Percentiles rank a stretch among this genome's conserved stretches.
These are phyloP conservation scores for Populus tomentosa DNA, from an alignment of 441 rosid genomes.

Conservation along the genomic window DNA sequence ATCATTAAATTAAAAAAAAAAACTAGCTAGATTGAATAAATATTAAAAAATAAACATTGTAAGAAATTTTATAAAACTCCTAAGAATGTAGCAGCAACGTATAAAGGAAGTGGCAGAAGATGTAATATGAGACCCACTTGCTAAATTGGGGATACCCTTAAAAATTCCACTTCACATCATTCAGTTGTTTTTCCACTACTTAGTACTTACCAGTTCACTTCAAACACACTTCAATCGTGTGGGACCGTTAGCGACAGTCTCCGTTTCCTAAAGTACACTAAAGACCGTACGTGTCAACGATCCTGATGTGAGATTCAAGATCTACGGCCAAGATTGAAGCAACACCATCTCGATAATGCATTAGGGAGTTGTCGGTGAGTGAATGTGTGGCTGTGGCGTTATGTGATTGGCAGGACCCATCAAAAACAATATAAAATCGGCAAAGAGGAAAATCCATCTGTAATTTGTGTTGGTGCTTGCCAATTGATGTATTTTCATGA, in stretches of 20 bases:
- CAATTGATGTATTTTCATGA: no score
- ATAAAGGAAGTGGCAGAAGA: neutral
- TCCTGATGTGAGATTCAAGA: neutral
- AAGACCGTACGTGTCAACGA: neutral
- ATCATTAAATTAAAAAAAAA: no score
- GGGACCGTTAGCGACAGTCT: neutral
- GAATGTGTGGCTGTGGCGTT: neutral
- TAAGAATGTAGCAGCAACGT: neutral
- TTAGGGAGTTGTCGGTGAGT: neutral
- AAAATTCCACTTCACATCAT: neutral
- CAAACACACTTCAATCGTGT: constrained; percentile 3
- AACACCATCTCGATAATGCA: neutral
- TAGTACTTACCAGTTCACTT: neutral
- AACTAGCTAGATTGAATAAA: no score
- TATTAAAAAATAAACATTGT: no score
- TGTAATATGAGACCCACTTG: neutral
- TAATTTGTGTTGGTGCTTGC: no score
- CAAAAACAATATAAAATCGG: neutral
- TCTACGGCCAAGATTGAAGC: neutral
- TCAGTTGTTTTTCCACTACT: neutral
- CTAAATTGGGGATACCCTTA: neutral
- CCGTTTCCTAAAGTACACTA: neutral
- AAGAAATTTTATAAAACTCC: no score
- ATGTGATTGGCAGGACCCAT: neutral
- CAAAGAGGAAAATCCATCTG: neutral